Percentiles rank a stretch among this genome's conserved stretches.
Conservation (phyloP, 768 basidiomycete species). For the Daedaleopsis sinensis region DNA sequence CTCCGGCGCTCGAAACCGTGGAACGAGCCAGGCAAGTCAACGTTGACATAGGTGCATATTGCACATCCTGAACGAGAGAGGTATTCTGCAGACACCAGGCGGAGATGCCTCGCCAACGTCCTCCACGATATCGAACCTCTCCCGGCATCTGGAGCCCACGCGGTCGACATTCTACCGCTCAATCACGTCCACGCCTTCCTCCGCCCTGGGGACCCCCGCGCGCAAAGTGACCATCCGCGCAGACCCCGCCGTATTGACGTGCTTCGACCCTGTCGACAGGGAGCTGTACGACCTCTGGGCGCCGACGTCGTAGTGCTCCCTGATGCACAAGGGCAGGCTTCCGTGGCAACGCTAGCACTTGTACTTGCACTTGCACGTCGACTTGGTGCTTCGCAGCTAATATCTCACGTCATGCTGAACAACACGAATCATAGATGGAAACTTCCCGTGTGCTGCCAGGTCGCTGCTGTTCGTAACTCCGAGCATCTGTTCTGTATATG, state of each 20-base stretch:
- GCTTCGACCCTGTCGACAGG: constrained; percentile 76
- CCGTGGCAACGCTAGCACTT: neutral
- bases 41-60: neutral
- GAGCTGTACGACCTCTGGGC: constrained; percentile 82
- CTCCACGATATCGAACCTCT: constrained; percentile 20
- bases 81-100: neutral
- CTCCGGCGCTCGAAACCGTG: constrained; percentile 20
- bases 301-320: constrained; percentile 39
- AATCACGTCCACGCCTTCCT: constrained; percentile 13
- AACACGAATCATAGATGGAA: too few relatives aligned
- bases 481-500: too few relatives aligned
- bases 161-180: constrained; percentile 14
- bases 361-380: neutral
- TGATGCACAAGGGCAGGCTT: neutral
- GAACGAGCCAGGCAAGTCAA: constrained; percentile 11
- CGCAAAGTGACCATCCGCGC: constrained; percentile 53
- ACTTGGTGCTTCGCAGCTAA: too few relatives aligned
- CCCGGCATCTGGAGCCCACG: constrained; percentile 14
- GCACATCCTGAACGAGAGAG: neutral
- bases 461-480: too few relatives aligned
- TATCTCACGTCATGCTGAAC: too few relatives aligned
- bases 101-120: constrained; percentile 25
- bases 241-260: constrained; percentile 69
- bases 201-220: constrained; percentile 29
- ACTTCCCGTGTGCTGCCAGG: too few relatives aligned